A percentile compares a stretch with the other conserved stretches of the same genome.
These are phyloP conservation scores for Wickerhamomyces sp. DNA, from an alignment of 1,139 yeast genomes.

Conservation along the genomic window DNA sequence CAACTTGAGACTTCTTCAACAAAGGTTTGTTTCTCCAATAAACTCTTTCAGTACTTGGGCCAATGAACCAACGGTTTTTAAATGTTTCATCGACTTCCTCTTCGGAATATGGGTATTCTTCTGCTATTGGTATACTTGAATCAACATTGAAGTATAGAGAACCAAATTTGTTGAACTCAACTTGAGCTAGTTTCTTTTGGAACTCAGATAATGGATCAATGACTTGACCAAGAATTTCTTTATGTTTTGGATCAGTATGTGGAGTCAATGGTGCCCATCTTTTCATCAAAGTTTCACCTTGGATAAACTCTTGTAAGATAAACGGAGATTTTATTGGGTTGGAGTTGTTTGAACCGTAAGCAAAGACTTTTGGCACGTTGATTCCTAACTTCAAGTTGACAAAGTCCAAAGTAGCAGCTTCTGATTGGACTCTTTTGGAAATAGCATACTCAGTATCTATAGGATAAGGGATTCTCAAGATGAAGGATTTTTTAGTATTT, in stretches of 20 bases:
- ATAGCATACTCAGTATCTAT: slow-evolving; percentile 61
- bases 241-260: slow-evolving; percentile 41
- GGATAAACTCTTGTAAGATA: slow-evolving; percentile 71
- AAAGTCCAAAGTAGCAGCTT: slow-evolving; percentile 91
- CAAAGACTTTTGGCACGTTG: slow-evolving; percentile 68
- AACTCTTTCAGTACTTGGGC: slow-evolving; percentile 79
- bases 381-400: slow-evolving; percentile 47
- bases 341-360: slow-evolving; percentile 59
- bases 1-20: slow-evolving; percentile 40
- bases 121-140: slow-evolving; percentile 43
- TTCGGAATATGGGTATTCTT: slow-evolving; percentile 47
- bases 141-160: slow-evolving; percentile 62
- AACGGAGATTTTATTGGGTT: slow-evolving; percentile 71
- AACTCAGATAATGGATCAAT: slow-evolving; percentile 60
- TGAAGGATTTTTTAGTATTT: slow-evolving; percentile 55
- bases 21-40: slow-evolving; percentile 64
- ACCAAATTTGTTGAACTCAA: slow-evolving; percentile 69
- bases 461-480: slow-evolving; percentile 82
- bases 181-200: slow-evolving; percentile 44
- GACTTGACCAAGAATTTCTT: slow-evolving; percentile 46
- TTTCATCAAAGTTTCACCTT: slow-evolving; percentile 80
- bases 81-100: slow-evolving; percentile 55
- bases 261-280: slow-evolving; percentile 79
- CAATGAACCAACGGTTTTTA: slow-evolving; percentile 77
- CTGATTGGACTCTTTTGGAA: slow-evolving; percentile 69